These are phyloP conservation scores for Pleurotus citrinopileatus DNA, from an alignment of 768 basidiomycete species.

Conservation along the genomic window DNA sequence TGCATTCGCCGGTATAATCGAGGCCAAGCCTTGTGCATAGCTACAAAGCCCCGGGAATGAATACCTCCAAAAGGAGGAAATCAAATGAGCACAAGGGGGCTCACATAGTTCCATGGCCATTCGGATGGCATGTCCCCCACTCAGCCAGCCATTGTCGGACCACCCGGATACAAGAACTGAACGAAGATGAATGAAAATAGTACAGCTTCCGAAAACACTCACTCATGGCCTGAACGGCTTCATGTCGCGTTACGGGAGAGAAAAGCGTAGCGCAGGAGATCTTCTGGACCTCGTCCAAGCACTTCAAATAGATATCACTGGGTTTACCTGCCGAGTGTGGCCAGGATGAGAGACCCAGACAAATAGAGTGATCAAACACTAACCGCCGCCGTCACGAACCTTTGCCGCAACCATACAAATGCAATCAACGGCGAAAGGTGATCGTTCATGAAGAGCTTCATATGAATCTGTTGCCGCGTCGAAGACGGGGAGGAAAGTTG, in stretches of 20 bases:
- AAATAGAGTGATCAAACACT: conserved; percentile 16
- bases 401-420: conserved; percentile 94
- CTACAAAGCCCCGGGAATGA: conserved; percentile 30
- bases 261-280: conserved; percentile 88
- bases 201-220: no score
- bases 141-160: conserved; percentile 96
- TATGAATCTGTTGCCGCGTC: conserved; percentile 82
- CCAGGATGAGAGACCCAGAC: conserved; percentile 13
- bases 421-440: conserved; percentile 89
- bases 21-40: conserved; percentile 92
- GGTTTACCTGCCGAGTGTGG: conserved; percentile 47
- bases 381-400: conserved; percentile 88
- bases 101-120: conserved; percentile 94
- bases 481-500: conserved; percentile 86
- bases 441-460: conserved; percentile 81
- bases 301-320: conserved; percentile 70
- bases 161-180: conserved; percentile 88
- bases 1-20: conserved; percentile 77
- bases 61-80: background rate
- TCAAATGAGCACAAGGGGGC: conserved; percentile 22
- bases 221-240: conserved; percentile 96
- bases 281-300: conserved; percentile 80
- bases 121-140: conserved; percentile 92
- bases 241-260: conserved; percentile 76
- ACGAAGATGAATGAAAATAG: conserved; percentile 11